Conservation (phyloP, 192 early-diverging fungal species). For the Linnemannia exigua region DNA sequence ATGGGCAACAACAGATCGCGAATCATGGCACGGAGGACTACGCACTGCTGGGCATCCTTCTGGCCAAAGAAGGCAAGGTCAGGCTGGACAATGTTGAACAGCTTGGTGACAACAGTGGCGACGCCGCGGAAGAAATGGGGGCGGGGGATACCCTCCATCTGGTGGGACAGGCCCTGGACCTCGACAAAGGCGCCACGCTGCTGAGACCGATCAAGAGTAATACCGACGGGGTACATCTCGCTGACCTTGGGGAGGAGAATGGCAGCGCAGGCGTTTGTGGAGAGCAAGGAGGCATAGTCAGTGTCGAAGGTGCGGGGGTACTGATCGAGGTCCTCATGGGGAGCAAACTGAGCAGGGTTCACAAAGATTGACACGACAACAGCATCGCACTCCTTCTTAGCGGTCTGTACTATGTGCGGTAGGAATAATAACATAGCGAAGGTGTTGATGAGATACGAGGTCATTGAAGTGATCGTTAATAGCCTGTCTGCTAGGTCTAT, state of each 20-base stretch:
- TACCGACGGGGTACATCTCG: constrained; percentile 97
- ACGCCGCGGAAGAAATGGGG: constrained; percentile 99
- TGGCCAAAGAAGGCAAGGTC: constrained; percentile 93
- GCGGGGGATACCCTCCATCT: constrained; percentile 93
- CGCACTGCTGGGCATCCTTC: constrained; percentile 97
- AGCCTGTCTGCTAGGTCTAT: neutral
- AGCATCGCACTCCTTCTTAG: constrained; percentile 70
- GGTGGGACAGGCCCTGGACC: constrained; percentile 88
- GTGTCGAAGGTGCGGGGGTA: constrained; percentile 90
- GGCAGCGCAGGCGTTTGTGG: constrained; percentile 64
- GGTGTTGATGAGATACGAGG: neutral
- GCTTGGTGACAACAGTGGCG: constrained; percentile 93
- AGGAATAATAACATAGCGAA: neutral
- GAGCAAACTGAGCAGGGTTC: constrained; percentile 99
- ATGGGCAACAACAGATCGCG: constrained; percentile 88
- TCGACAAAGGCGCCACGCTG: constrained; percentile 95
- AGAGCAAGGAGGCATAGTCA: constrained; percentile 80
- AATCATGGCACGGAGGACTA: constrained; percentile 83
- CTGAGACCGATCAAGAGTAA: constrained; percentile 79
- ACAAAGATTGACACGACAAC: constrained; percentile 95
- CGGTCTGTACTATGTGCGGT: constrained; percentile 60
- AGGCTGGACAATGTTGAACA: constrained; percentile 92
- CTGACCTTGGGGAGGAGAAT: constrained; percentile 76
- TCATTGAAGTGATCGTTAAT: too few relatives aligned
- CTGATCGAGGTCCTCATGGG: constrained; percentile 90